Conservation (phyloP, 2,329 filamentous ascomycete genomes). For the Blumeriella jaapii region DNA sequence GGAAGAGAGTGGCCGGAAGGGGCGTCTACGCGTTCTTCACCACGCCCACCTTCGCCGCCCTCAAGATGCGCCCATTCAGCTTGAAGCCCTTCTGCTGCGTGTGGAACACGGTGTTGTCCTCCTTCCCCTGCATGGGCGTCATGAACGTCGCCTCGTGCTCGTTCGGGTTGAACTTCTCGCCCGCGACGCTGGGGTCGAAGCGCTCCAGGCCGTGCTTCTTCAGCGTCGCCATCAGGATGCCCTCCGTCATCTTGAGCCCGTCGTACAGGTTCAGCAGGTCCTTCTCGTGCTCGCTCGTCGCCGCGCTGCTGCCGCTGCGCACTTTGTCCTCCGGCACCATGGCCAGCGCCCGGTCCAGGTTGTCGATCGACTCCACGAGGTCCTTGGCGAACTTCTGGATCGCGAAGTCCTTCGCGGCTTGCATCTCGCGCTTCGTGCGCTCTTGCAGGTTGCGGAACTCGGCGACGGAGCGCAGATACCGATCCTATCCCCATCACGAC, state of each 20-base stretch:
- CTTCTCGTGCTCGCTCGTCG: slow-evolving; percentile 40
- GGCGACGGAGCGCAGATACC: slow-evolving; percentile 84
- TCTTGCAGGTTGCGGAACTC: slow-evolving; percentile 98
- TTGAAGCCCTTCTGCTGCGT: slow-evolving; percentile 94
- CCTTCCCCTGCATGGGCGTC: slow-evolving; percentile 75
- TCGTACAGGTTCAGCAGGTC: slow-evolving; percentile 75
- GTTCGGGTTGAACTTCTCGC: slow-evolving; percentile 91
- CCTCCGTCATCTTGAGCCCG: slow-evolving; percentile 91
- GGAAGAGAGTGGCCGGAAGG: background rate
- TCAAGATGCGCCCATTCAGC: slow-evolving; percentile 79
- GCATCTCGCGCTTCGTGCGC: slow-evolving; percentile 81
- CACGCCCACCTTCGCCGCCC: slow-evolving; percentile 91
- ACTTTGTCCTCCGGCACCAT: slow-evolving; percentile 71
- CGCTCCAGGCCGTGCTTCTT: slow-evolving; percentile 91
- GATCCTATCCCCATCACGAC: slow-evolving; percentile 78
- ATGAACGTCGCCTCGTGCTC: slow-evolving; percentile 95
- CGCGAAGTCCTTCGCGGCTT: slow-evolving; percentile 79
- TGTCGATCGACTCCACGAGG: slow-evolving; percentile 89
- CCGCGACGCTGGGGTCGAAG: slow-evolving; percentile 59
- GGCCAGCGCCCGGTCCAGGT: slow-evolving; percentile 82
- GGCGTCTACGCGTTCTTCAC: slow-evolving; percentile 56
- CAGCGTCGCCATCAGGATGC: slow-evolving; percentile 74
- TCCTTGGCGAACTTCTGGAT: slow-evolving; percentile 92
- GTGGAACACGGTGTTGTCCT: slow-evolving; percentile 81
- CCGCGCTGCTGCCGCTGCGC: too few species aligned